Evolutionary conservation across 2,329 filamentous ascomycete genomes (phyloP).

Genomic region (Macrophomina tecta): DNA sequence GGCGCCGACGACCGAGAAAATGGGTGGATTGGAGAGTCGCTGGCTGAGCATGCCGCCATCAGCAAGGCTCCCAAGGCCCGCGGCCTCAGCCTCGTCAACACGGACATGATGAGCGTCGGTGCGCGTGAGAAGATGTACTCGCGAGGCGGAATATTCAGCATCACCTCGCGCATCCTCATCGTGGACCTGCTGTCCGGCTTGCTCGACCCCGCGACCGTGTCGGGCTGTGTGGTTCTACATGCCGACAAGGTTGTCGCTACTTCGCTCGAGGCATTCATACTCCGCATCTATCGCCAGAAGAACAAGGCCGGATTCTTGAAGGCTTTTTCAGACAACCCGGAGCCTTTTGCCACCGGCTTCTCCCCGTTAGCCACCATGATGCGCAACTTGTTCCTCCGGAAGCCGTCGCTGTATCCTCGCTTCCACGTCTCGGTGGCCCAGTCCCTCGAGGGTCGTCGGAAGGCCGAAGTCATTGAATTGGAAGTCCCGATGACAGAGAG

Average conservation of each 20-base stretch:
- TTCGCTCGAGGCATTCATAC: constrained; percentile 91
- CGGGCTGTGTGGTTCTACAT: constrained; percentile 85
- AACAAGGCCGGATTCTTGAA: constrained; percentile 95
- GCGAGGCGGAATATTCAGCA: constrained; percentile 88
- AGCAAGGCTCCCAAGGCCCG: constrained; percentile 82
- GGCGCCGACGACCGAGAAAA: constrained; percentile 93
- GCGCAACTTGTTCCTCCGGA: constrained; percentile 88
- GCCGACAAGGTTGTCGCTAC: constrained; percentile 86
- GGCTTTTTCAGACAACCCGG: constrained; percentile 91
- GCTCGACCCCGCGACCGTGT: constrained; percentile 81
- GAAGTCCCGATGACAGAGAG: constrained; percentile 94
- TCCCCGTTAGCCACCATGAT: constrained; percentile 88
- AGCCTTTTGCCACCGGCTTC: constrained; percentile 88
- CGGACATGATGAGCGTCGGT: constrained; percentile 86
- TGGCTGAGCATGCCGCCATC: constrained; percentile 93
- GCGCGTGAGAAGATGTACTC: constrained; percentile 91
- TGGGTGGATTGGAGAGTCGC: constrained; percentile 92
- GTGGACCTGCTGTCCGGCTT: constrained; percentile 89
- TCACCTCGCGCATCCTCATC: constrained; percentile 93
- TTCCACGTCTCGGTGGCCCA: constrained; percentile 92
- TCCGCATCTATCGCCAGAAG: constrained; percentile 90
- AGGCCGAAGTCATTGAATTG: constrained; percentile 95
- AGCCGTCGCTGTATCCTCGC: constrained; percentile 87
- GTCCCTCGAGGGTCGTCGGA: constrained; percentile 87
- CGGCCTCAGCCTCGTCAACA: constrained; percentile 90